Evolutionary conservation across 768 basidiomycete species (phyloP), one percentile per base, ranked within the genome.

Genomic region (Gelatoporia subvermispora): DNA sequence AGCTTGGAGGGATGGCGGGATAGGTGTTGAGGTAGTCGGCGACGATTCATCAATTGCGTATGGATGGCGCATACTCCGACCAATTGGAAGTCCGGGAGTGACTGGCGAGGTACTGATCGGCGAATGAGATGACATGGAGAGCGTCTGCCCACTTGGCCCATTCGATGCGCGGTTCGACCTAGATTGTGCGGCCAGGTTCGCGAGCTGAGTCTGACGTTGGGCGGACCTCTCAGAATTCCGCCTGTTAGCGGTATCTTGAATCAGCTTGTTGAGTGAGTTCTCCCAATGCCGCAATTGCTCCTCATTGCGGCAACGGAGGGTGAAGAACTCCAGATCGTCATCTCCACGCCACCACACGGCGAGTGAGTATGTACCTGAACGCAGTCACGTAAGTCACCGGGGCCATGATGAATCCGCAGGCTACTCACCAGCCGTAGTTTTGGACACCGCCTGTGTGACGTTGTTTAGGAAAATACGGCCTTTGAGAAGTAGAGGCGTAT

Each of bases 391-490:
- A n/a, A 47, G 31, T 28, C 42, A 38, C 48, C 10, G 44, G 20
- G 34, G 42, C 24, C 42, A 41, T 52, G 52, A 51, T 31, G 28
- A 35, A 45, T 50, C 45, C 35, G 41, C 41, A 31, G 54, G 50
- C 40, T 51, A 76, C 83, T 49, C 57, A 88, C 91, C 78, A 53
- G 73, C 71, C 21, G 78, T 78, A 44, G 72, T 74, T 57, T 78
- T 75, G n/a, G 86, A 77, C 46, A 80, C 72, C 13, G 91, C 90
- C 55, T 85, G 79, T 0, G 91, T 93, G 44, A 98, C 92, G 60
- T 98, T 99, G 55, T 93, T 93, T 56, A 98, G 74, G 69, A 96
- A 98, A 52, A 99, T 98, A 23, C 96, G 84, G 3, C 96, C 96
- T 61, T 99, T 99, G 50, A 99, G 71, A 20, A 93, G 77, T 28